phyloP scores from a whole-genome alignment of 2,329 filamentous ascomycete species.

The Ophiocordyceps robertsii region DNA sequence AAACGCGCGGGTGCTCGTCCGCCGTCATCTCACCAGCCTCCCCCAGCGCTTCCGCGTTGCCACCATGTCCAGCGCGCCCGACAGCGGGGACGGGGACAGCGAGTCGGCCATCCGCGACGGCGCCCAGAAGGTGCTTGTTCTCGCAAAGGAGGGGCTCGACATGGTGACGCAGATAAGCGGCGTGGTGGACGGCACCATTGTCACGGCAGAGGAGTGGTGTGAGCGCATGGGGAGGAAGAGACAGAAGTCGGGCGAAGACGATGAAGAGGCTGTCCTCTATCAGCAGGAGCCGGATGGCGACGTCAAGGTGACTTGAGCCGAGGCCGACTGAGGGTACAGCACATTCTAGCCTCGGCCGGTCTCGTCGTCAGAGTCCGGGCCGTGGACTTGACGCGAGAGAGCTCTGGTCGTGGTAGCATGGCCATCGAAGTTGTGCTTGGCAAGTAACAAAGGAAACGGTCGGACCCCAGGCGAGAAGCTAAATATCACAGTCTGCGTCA shows the following conservation, averaged over 20 bases:
- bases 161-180: constrained; percentile 88
- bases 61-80: constrained; percentile 27
- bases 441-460: too few relatives aligned
- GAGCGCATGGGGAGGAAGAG: constrained; percentile 49
- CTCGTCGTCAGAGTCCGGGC: too few relatives aligned
- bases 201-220: constrained; percentile 86
- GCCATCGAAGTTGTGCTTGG: too few relatives aligned
- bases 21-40: constrained; percentile 69
- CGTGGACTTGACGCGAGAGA: too few relatives aligned
- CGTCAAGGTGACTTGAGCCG: too few relatives aligned
- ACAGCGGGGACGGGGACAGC: constrained; percentile 17
- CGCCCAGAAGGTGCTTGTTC: constrained; percentile 67
- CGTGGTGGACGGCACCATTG: constrained; percentile 78
- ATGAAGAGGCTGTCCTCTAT: too few relatives aligned
- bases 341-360: too few relatives aligned
- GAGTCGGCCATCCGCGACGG: constrained; percentile 31
- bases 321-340: too few relatives aligned
- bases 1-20: constrained; percentile 73
- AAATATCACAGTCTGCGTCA: too few relatives aligned
- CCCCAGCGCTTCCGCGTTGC: constrained; percentile 73
- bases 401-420: too few relatives aligned
- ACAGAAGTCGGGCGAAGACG: background rate
- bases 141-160: constrained; percentile 82
- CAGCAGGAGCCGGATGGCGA: too few relatives aligned
- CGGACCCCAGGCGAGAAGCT: too few relatives aligned